Evolutionary conservation across 257 asterid species (phyloP).

Genomic region (Capsicum baccatum): DNA sequence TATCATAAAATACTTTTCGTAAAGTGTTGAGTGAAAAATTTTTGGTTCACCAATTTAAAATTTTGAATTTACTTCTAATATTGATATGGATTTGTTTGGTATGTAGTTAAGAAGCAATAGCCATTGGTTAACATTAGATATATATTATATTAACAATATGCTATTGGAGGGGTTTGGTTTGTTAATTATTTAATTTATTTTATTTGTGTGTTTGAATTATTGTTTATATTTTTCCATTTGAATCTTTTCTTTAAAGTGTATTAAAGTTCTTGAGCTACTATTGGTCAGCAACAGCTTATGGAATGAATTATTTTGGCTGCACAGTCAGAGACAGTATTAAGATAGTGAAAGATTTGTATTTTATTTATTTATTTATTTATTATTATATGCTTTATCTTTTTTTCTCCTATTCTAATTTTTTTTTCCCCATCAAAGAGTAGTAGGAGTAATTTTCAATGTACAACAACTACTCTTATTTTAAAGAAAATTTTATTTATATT

Average conservation of each 20-base stretch:
- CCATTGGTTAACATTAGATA: background rate
- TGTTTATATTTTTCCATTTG: background rate
- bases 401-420: background rate
- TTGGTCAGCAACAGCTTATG: conserved; percentile 44
- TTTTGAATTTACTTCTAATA: too few relatives aligned
- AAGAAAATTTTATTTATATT: background rate
- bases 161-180: background rate
- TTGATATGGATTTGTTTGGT: background rate
- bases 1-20: too few relatives aligned
- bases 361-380: background rate
- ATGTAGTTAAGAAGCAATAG: background rate
- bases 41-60: too few relatives aligned
- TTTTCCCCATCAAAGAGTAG: too few relatives aligned
- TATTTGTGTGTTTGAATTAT: background rate
- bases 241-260: background rate
- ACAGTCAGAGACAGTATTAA: conserved; percentile 30
- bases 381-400: background rate
- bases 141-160: background rate
- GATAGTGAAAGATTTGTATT: background rate
- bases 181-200: background rate
- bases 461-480: background rate
- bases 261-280: conserved; percentile 33
- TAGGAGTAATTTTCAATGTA: too few relatives aligned
- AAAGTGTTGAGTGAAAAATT: too few relatives aligned
- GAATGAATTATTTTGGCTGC: conserved; percentile 39